Evolutionary conservation across 352 stramenopile species (phyloP).

Genomic region (Globisporangium spinosum): DNA sequence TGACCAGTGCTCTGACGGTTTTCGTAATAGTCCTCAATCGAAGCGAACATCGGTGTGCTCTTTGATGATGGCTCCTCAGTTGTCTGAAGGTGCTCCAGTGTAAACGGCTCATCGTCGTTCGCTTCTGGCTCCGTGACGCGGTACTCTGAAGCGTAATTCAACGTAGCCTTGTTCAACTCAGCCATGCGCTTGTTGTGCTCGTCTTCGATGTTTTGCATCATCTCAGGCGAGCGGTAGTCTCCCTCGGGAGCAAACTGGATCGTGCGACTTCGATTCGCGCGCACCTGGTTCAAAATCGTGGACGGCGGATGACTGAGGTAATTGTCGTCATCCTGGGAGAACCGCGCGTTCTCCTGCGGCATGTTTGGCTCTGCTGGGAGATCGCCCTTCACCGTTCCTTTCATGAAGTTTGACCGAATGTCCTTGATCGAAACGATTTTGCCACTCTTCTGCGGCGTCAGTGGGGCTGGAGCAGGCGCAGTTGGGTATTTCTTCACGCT

Average conservation of each 20-base stretch:
- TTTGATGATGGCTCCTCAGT: neutral
- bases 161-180: constrained; percentile 18
- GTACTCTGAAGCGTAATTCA: constrained; percentile 12
- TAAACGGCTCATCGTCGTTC: constrained; percentile 19
- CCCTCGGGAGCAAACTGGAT: constrained; percentile 34
- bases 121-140: constrained; percentile 11
- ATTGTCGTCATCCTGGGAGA: constrained; percentile 19
- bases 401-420: constrained; percentile 23
- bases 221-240: constrained; percentile 29
- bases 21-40: neutral
- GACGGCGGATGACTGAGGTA: constrained; percentile 33
- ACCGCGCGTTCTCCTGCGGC: neutral
- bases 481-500: constrained; percentile 9
- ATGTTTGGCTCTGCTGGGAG: neutral
- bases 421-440: constrained; percentile 44
- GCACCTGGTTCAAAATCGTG: constrained; percentile 41
- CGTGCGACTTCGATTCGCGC: constrained; percentile 40
- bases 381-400: constrained; percentile 16
- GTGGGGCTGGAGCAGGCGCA: neutral
- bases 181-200: constrained; percentile 45
- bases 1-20: neutral
- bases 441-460: constrained; percentile 14
- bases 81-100: constrained; percentile 14
- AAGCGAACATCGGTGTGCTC: neutral
- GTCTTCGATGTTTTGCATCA: constrained; percentile 34